Evolutionary conservation across 257 asterid species (phyloP), one percentile per base, ranked within the genome.

Genomic region (Leptodermis oblonga): DNA sequence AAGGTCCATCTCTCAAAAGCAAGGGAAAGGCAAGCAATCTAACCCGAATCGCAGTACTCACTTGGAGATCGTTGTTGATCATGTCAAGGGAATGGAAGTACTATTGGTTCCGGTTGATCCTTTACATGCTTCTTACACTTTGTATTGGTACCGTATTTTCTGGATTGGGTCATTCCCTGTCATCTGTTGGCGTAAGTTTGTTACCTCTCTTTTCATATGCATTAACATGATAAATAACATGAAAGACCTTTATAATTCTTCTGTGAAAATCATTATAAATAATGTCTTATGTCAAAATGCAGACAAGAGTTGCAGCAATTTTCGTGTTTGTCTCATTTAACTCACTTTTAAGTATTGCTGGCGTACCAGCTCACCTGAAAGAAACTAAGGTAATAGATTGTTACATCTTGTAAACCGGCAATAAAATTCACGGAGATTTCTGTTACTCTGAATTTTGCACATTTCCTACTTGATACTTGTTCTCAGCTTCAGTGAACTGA

Each of bases 51-150:
- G 90, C 92, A 49, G 85, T 94, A 28, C 74, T 91, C 82, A 94
- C 98, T 17, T 94, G 99, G 99, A 85, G 99, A 82, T 94, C 99
- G 23, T 75, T 94, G 79, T 72, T 91, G 83, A 89, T 91, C 55
- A 94, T 94, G 99, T 94, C 96, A n/a, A 89, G 99, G 80, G 99
- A 94, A 84, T 94, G 97, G 98, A 91, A 94, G 66, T 94, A 87
- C 76, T 94, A 94, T 73, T 94, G 99, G 99, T 96, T 94, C 71
- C 95, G 99, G 77, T 80, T 94, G 75, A 81, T 91, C 70, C 82
- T 94, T 23, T 85, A 84, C 81, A 85, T 85, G 87, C 85, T 94
- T 82, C 81, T 94, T 73, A 80, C 97, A 3, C 82, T 89, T 65
- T 86, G 95, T 74, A 79, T 94, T 42, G 95, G 96, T 59, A 89